Percentiles rank a stretch among this genome's conserved stretches.
Evolutionary conservation across 345 rosid genomes (phyloP).

Genomic region (Clarkia xantiana): DNA sequence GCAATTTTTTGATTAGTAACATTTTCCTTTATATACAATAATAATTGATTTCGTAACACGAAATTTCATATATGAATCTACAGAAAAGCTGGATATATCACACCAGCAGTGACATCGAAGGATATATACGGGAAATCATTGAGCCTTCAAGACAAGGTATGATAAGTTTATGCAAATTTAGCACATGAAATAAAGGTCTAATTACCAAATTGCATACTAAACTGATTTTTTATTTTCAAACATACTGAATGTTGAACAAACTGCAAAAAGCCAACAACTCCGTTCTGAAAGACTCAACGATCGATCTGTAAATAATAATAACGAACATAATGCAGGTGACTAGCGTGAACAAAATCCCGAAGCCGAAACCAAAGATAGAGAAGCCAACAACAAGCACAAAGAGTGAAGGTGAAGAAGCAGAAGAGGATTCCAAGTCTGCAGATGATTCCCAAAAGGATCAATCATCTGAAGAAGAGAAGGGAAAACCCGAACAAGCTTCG

Average conservation of each 20-base stretch:
- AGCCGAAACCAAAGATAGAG: slow-evolving; percentile 84
- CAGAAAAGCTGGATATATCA: slow-evolving; percentile 48
- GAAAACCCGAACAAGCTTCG: too few species aligned
- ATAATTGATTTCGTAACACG: too few species aligned
- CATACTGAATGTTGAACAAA: too few species aligned
- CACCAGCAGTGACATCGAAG: slow-evolving; percentile 62
- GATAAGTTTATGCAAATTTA: background rate
- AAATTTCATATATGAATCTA: background rate
- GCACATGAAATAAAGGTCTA: too few species aligned
- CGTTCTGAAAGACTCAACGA: too few species aligned
- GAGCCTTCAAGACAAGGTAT: slow-evolving; percentile 74
- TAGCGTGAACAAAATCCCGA: slow-evolving; percentile 53
- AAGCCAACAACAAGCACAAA: slow-evolving; percentile 26
- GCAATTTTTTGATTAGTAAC: background rate
- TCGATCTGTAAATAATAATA: background rate
- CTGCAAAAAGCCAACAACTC: too few species aligned
- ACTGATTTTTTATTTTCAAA: too few species aligned
- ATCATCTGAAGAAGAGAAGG: slow-evolving; percentile 3
- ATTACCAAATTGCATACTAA: too few species aligned
- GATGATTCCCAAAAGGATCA: slow-evolving; percentile 15
- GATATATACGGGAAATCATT: slow-evolving; percentile 53
- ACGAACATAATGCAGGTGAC: slow-evolving; percentile 29
- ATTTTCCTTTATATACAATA: background rate
- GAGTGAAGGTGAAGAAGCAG: slow-evolving; percentile 30
- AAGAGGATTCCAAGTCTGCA: slow-evolving; percentile 20